phyloP scores from a whole-genome alignment of 1,284 basidiomycete species.

The Cutaneotrichosporon curvatum region DNA sequence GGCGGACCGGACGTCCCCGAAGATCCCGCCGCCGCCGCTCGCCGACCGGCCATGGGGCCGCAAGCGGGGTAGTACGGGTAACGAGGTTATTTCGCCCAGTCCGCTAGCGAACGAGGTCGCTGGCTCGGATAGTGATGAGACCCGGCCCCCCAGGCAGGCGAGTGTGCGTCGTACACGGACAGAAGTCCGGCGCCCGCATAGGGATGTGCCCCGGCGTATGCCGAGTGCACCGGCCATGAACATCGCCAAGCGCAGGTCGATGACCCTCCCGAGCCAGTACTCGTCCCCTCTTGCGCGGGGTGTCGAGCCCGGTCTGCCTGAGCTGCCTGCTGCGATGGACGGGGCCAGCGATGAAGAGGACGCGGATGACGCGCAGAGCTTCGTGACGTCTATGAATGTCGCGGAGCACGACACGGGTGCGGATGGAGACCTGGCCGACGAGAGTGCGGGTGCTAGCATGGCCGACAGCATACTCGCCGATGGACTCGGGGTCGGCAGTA shows the following conservation, averaged over 20 bases:
- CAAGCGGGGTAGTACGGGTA: conserved; percentile 20
- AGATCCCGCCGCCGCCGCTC: not conserved
- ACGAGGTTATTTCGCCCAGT: conserved; percentile 36
- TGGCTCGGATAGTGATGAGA: conserved; percentile 14
- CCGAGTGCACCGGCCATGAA: conserved; percentile 10
- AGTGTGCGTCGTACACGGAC: conserved; percentile 13
- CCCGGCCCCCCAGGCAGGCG: not conserved
- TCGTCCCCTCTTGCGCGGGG: no score
- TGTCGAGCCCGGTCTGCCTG: no score
- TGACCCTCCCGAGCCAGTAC: conserved; percentile 26
- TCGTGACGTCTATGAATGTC: no score
- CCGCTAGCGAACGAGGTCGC: conserved; percentile 41
- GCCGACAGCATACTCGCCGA: no score
- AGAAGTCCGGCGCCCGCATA: conserved; percentile 2
- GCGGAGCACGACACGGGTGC: no score
- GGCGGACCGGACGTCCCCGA: not conserved
- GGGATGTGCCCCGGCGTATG: conserved; percentile 10
- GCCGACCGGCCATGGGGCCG: conserved; percentile 8
- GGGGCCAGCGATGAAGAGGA: no score
- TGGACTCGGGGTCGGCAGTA: no score
- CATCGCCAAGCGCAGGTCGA: conserved; percentile 27
- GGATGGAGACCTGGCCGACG: no score
- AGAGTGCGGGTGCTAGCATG: no score
- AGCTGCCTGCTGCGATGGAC: no score
- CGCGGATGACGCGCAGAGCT: no score